A percentile compares a stretch with the other conserved stretches of the same genome.
phyloP scores from a whole-genome alignment of 2,329 filamentous ascomycete species.

The Diaporthe nobilis region DNA sequence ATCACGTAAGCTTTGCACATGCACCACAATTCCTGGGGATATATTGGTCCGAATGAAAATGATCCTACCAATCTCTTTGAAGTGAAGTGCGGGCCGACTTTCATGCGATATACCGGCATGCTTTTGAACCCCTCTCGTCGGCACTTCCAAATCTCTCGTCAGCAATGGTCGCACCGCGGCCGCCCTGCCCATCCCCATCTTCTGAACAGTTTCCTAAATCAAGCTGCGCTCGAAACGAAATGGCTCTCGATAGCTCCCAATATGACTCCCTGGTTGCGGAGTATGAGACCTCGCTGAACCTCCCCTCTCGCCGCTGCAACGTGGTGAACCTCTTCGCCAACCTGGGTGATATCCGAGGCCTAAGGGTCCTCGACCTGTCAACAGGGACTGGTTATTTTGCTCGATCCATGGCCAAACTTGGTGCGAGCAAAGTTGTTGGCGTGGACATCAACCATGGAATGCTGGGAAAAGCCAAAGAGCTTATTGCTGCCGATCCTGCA shows the following conservation, averaged over 20 bases:
- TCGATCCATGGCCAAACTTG: not conserved
- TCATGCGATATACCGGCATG: not conserved
- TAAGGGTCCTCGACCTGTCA: not conserved
- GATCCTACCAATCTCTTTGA: not conserved
- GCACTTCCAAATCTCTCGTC: not conserved
- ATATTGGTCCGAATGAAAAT: not conserved
- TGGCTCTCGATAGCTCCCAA: conserved; percentile 2
- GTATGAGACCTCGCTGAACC: not conserved
- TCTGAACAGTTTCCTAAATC: not conserved
- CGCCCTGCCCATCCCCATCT: too few species aligned
- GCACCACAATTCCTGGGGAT: too few species aligned
- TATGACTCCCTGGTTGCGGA: not conserved
- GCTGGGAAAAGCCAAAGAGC: not conserved
- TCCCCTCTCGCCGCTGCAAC: conserved; percentile 6
- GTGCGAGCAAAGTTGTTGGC: not conserved
- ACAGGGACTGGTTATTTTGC: not conserved
- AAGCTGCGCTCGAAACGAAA: rapidly evolving
- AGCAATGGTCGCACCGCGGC: not conserved
- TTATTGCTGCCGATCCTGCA: not conserved
- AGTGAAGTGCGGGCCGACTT: not conserved
- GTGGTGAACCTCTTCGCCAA: not conserved
- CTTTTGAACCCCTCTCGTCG: not conserved
- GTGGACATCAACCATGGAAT: conserved; percentile 11
- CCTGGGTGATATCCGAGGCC: not conserved
- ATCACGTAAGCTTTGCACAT: not conserved